Evolutionary conservation across 305 asterid species (phyloP).

Genomic region (Fraxinus ornus): DNA sequence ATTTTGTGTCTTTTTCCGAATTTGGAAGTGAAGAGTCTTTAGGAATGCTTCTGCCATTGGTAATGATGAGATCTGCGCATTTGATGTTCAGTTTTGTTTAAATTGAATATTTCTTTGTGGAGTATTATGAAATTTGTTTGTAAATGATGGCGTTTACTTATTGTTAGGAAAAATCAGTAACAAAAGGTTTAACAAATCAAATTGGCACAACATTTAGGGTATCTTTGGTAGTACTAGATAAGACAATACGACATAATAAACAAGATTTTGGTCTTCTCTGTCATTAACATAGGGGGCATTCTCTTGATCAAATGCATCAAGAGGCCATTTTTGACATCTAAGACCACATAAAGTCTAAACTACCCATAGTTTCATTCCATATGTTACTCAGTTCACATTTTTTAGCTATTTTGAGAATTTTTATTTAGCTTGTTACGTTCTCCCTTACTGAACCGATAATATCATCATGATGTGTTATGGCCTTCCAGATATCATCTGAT

Average conservation of each 20-base stretch:
- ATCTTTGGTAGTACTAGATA: not conserved
- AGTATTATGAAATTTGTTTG: not conserved
- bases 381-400: not conserved
- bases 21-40: not conserved
- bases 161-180: not conserved
- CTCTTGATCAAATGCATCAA: not conserved
- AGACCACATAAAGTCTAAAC: not conserved
- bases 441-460: not conserved
- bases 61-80: not conserved
- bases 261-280: not conserved
- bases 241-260: not conserved
- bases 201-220: not conserved
- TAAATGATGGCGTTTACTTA: not conserved
- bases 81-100: not conserved
- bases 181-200: not conserved
- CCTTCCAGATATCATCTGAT: not conserved
- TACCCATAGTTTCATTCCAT: not conserved
- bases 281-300: not conserved
- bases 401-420: not conserved
- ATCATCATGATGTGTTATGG: not conserved
- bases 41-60: not conserved
- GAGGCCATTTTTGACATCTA: not conserved
- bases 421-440: not conserved
- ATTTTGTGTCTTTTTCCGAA: not conserved
- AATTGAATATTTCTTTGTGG: not conserved